These are phyloP conservation scores for Neurospora tetraspora DNA, from an alignment of 495 filamentous ascomycete genomes.

Conservation along the genomic window DNA sequence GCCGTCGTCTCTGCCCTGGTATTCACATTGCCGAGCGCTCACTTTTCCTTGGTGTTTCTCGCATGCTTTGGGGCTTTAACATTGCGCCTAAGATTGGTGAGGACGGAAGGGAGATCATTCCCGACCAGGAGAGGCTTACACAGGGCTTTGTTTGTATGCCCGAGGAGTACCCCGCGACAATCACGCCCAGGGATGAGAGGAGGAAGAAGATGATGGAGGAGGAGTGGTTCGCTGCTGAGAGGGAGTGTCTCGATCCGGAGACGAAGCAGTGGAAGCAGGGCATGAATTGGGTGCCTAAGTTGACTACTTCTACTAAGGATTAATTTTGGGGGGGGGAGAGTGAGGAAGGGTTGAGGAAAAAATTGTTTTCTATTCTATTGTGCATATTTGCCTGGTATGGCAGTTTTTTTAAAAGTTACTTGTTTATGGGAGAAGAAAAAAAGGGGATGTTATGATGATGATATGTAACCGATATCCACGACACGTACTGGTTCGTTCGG, in stretches of 20 bases:
- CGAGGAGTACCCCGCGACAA: slow-evolving; percentile 24
- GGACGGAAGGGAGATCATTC: slow-evolving; percentile 25
- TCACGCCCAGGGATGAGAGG: slow-evolving; percentile 23
- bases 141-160: slow-evolving; percentile 38
- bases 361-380: not conserved
- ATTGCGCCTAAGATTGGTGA: slow-evolving; percentile 24
- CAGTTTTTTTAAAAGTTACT: not conserved
- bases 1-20: slow-evolving; percentile 50
- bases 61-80: slow-evolving; percentile 47
- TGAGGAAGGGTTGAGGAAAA: too few relatives aligned
- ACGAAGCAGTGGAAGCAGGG: slow-evolving; percentile 21
- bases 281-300: slow-evolving; percentile 1
- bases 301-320: not conserved
- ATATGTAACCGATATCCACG: not conserved
- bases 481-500: not conserved
- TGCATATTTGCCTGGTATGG: not conserved
- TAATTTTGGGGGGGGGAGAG: not conserved
- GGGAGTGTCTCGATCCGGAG: slow-evolving; percentile 20
- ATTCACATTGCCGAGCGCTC: slow-evolving; percentile 48
- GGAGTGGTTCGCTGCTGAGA: slow-evolving; percentile 28
- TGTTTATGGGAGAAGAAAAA: not conserved
- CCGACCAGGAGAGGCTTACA: slow-evolving; percentile 30
- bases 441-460: not conserved
- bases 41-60: slow-evolving; percentile 39
- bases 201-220: slow-evolving; percentile 18